Percentiles rank a stretch among this genome's conserved stretches.
Evolutionary conservation across 306 rosid genomes (phyloP).

Genomic region (Parietaria judaica): DNA sequence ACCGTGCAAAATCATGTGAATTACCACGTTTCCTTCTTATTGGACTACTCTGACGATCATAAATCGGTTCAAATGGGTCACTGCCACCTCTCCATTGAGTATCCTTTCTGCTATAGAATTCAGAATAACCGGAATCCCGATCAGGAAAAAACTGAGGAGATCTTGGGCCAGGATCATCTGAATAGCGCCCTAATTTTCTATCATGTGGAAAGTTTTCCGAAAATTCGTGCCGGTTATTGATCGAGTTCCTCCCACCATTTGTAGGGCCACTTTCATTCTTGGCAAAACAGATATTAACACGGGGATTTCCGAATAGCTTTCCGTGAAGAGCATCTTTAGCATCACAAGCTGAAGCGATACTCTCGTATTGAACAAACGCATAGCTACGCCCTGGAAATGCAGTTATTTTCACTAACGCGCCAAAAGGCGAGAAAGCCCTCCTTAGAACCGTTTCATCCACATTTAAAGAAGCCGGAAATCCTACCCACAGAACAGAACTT

Average conservation of each 20-base stretch:
- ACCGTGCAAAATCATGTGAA: slow-evolving; percentile 37
- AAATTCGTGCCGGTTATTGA: slow-evolving; percentile 45
- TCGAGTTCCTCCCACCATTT: slow-evolving; percentile 53
- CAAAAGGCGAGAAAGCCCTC: slow-evolving; percentile 82
- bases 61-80: slow-evolving; percentile 39
- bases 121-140: slow-evolving; percentile 49
- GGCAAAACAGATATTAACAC: slow-evolving; percentile 90
- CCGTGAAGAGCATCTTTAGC: slow-evolving; percentile 79
- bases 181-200: slow-evolving; percentile 31
- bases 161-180: slow-evolving; percentile 33
- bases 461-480: slow-evolving; percentile 78
- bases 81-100: slow-evolving; percentile 44
- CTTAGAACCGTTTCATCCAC: slow-evolving; percentile 70
- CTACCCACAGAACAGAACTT: slow-evolving; percentile 93
- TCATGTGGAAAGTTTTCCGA: slow-evolving; percentile 41
- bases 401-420: slow-evolving; percentile 81
- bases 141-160: slow-evolving; percentile 46
- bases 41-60: slow-evolving; percentile 46
- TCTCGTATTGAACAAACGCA: slow-evolving; percentile 86
- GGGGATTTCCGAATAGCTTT: slow-evolving; percentile 88
- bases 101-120: slow-evolving; percentile 42
- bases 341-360: slow-evolving; percentile 55
- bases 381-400: slow-evolving; percentile 91
- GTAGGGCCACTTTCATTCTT: slow-evolving; percentile 78
- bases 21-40: slow-evolving; percentile 46